Evolutionary conservation across 192 early-diverging fungal genomes (phyloP).

Genomic region (Chytriomyces hyalinus): DNA sequence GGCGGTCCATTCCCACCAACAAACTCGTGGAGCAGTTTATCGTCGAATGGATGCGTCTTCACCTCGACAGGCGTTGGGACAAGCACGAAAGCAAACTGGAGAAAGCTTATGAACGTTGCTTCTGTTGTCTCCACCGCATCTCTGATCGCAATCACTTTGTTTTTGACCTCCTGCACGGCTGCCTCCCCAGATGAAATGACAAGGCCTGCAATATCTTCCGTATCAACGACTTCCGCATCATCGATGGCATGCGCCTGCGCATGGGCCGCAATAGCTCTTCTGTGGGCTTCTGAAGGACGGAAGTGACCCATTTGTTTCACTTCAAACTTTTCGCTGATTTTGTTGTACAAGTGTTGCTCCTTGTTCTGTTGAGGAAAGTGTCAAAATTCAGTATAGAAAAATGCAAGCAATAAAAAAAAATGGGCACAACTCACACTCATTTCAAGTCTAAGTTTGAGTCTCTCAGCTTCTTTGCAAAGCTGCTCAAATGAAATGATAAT

Average conservation of each 20-base stretch:
- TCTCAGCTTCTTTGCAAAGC: conserved; percentile 42
- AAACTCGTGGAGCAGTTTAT: conserved; percentile 9
- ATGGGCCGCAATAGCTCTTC: background rate
- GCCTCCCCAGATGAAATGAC: background rate
- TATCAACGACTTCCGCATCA: conserved; percentile 20
- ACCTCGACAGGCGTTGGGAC: conserved; percentile 7
- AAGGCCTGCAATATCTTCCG: background rate
- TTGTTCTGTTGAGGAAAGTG: background rate
- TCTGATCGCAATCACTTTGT: conserved; percentile 13
- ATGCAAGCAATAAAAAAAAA: background rate
- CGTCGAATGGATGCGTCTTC: conserved; percentile 16
- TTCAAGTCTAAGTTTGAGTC: conserved; percentile 33
- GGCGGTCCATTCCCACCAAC: conserved; percentile 15
- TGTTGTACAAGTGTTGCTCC: conserved; percentile 7
- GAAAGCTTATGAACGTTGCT: background rate
- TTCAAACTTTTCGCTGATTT: background rate
- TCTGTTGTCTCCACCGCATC: background rate
- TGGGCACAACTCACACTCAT: conserved; percentile 23
- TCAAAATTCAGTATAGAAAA: background rate
- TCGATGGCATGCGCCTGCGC: conserved; percentile 5
- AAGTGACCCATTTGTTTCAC: background rate
- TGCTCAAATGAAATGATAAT: conserved; percentile 38
- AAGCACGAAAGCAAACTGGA: conserved; percentile 24
- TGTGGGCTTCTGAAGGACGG: conserved; percentile 22
- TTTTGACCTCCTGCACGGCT: conserved; percentile 7